Evolutionary conservation across 805 yeast species (phyloP).

Genomic region (Candida glaebosa): DNA sequence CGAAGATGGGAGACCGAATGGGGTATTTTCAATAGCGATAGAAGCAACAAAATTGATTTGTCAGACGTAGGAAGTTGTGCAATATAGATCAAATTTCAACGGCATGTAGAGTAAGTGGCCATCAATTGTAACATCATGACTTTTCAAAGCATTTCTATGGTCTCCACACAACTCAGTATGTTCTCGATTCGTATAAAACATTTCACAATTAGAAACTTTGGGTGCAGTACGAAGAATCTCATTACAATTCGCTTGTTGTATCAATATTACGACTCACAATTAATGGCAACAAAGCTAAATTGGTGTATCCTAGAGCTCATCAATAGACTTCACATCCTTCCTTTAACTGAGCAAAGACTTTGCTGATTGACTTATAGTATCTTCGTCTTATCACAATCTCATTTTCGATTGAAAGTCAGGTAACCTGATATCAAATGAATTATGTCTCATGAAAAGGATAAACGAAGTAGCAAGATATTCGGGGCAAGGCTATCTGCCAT

Average conservation of each 20-base stretch:
- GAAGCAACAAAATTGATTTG: constrained; percentile 22
- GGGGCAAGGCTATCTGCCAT: constrained; percentile 3
- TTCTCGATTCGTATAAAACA: no score
- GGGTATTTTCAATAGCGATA: constrained; percentile 56
- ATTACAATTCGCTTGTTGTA: background rate
- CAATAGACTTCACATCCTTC: background rate
- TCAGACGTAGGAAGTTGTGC: constrained; percentile 7
- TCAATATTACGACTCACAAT: background rate
- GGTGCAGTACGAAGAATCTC: no score
- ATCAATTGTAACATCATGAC: no score
- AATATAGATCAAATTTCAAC: background rate
- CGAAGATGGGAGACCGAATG: constrained; percentile 67
- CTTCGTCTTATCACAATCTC: background rate
- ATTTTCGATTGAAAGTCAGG: background rate
- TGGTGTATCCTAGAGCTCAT: background rate
- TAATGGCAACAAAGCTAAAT: background rate
- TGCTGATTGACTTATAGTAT: no score
- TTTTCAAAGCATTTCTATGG: no score
- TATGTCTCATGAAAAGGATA: constrained; percentile 5
- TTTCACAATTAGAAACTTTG: no score
- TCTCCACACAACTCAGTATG: no score
- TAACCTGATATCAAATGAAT: background rate
- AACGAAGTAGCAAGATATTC: constrained; percentile 1
- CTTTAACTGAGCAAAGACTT: background rate
- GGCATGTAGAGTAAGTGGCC: no score